Evolutionary conservation across 2,329 filamentous ascomycete genomes (phyloP), one percentile per base, ranked within the genome.

Genomic region (Incumbomyces delicatus): DNA sequence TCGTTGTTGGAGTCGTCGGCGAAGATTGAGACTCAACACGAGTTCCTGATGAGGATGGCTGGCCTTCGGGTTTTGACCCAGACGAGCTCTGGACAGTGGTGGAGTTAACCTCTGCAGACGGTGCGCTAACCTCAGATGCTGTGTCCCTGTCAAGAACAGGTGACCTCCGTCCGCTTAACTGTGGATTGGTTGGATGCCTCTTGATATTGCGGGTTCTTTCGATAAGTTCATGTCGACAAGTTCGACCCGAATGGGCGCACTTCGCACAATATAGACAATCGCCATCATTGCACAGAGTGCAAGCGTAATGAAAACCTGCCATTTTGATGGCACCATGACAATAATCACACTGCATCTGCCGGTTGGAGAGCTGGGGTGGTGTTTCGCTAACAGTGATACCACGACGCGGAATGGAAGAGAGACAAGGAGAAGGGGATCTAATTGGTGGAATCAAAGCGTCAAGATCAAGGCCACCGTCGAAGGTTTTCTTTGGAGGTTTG

Each of bases 221-320:
- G 7, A 50, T 51, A 17, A 55, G 46, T n/a, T 51, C 47, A 44
- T 57, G 54, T 4, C 53, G 50, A 45, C 54, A 57, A 38, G 53
- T 55, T 39, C 47, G 50, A 17, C 54, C 54, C 8, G 47, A 45
- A 36, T 48, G 48, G 27, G 53, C 53, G 42, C 54, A 57, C 18
- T 50, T 47, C 13, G 48, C 49, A 40, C 54, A 57, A 16, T 55
- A 36, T 18, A 57, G 53, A 37, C 54, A 44, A 46, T 57, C 54
- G 13, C 51, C 53, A 44, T 51, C 37, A 33, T 55, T 50, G 42
- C 54, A 57, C 35, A 53, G 50, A 10, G 49, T 49, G 29, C 54
- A 57, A 27, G 53, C 53, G 35, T 55, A 55, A 39, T 57, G 55
- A 11, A 55, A 37, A 33, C 55, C 51, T n/a, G 50, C 40, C 34